phyloP scores from a whole-genome alignment of 139 green algal species.

The Chlamydomonas asymmetrica region DNA sequence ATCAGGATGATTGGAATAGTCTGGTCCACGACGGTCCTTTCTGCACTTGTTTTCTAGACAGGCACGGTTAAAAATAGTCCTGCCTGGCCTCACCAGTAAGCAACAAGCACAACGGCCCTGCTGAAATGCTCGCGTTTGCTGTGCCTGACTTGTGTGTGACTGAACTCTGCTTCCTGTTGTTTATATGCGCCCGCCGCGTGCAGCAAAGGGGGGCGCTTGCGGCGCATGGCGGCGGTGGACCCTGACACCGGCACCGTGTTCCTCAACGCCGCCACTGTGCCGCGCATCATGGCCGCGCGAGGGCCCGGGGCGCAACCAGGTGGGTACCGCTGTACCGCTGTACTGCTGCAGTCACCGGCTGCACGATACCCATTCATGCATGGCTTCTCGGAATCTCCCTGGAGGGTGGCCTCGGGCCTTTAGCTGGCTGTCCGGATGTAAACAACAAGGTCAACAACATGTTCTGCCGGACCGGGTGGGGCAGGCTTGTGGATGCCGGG shows the following conservation, averaged over 20 bases:
- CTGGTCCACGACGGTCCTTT: too few relatives aligned
- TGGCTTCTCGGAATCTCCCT: not conserved
- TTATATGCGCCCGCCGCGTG: too few relatives aligned
- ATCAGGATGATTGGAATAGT: too few relatives aligned
- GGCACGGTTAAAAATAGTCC: too few relatives aligned
- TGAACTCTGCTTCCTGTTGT: too few relatives aligned
- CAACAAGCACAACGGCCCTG: too few relatives aligned
- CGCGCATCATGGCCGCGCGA: constrained; percentile 34
- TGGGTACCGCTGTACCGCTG: not conserved
- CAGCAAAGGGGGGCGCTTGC: constrained; percentile 13
- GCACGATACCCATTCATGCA: not conserved
- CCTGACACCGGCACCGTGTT: constrained; percentile 46
- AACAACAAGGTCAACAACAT: not conserved
- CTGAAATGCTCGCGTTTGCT: too few relatives aligned
- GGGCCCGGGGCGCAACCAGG: not conserved
- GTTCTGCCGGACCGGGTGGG: not conserved
- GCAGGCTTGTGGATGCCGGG: too few relatives aligned
- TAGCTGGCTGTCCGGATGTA: not conserved
- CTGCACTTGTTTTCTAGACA: too few relatives aligned
- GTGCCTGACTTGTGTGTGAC: not conserved
- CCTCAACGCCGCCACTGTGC: constrained; percentile 73
- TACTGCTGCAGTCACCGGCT: too few relatives aligned
- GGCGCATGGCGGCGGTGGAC: constrained; percentile 64
- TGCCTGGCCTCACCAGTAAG: too few relatives aligned
- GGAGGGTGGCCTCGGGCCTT: not conserved